Base-by-base conservation (phyloP, 768 basidiomycete genomes). In the Suillus tomentosus region DNA sequence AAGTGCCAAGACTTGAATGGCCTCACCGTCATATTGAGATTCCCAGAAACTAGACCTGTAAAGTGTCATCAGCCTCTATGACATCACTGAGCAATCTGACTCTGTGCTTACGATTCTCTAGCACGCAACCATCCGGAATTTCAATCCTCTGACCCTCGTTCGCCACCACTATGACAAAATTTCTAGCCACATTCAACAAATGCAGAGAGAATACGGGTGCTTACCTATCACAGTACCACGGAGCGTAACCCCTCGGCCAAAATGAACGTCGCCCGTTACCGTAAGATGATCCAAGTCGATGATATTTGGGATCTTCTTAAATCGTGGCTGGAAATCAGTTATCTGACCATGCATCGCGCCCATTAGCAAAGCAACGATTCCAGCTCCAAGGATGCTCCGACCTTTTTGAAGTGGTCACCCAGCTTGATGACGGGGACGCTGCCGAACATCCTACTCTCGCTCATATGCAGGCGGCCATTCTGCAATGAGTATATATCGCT, bases 331-430 rank as follows among this genome's bases (percentile, higher is more conserved):
- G 84, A 96, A 96, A 74, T 94, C 85, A 69, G 87, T 86, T 64
- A 93, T 91, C 89, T 89, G 64, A 56, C 47, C 10, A 31, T 22
- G 34, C 48, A 51, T 57, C 15, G 36, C 53, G 36, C 34, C 15
- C 27, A 42, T 56, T 22, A 55, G 56, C 22, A 10, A 39, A 27
- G 61, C 47, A 57, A 48, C 34, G 45, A n/a, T 61, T 14, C 37
- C 34, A 65, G 45, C 11, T 4, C 8, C 13, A 34, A n/a, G 48
- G 27, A 34, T 51, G 42, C 17, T 53, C 76, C 55, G 62, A 92
- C 91, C 86, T 94, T 96, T 85, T 96, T 97, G 87, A 99, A 97
- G 75, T 92, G 91, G 76, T 95, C 94, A 53, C 95, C 95, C 57
- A 97, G 86, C 81, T 97, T 97, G 84, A 98, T 92, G 57, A 96